A percentile compares a stretch with the other conserved stretches of the same genome.
These are phyloP conservation scores for Glycine tomentella DNA, from an alignment of 306 rosid genomes.

Conservation along the genomic window DNA sequence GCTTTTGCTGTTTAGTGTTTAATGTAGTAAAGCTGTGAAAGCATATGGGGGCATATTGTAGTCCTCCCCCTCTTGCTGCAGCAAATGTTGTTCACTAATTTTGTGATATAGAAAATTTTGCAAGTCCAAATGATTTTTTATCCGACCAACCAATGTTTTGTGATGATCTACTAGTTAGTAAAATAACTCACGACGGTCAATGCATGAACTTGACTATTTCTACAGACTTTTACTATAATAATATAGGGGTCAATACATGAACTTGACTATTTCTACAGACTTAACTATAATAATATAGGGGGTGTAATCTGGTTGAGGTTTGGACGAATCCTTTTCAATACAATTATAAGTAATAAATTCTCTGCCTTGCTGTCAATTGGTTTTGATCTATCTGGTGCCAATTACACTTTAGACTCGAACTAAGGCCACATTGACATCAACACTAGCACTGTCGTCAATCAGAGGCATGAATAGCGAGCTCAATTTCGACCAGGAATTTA, in stretches of 20 bases:
- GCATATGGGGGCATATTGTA: neutral
- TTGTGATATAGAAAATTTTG: no score
- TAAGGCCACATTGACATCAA: neutral
- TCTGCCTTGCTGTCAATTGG: neutral
- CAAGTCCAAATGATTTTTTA: neutral
- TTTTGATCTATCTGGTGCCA: neutral
- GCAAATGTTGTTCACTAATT: no score
- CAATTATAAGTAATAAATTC: neutral
- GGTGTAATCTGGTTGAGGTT: no score
- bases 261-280: neutral
- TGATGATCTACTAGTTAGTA: neutral
- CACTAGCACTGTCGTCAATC: neutral
- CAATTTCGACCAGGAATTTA: neutral
- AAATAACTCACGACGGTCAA: neutral
- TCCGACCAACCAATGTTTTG: neutral
- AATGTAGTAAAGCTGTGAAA: conserved; percentile 18
- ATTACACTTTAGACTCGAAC: neutral
- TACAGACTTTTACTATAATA: no score
- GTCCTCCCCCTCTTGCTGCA: no score
- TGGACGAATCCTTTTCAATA: no score
- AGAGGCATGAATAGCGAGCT: neutral
- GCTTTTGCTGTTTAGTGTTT: conserved; percentile 4
- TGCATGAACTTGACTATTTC: neutral
- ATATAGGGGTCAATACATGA: neutral
- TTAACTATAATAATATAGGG: no score